Base-by-base conservation (phyloP, 2,329 filamentous ascomycete genomes). In the Xylariaceae sp. region DNA sequence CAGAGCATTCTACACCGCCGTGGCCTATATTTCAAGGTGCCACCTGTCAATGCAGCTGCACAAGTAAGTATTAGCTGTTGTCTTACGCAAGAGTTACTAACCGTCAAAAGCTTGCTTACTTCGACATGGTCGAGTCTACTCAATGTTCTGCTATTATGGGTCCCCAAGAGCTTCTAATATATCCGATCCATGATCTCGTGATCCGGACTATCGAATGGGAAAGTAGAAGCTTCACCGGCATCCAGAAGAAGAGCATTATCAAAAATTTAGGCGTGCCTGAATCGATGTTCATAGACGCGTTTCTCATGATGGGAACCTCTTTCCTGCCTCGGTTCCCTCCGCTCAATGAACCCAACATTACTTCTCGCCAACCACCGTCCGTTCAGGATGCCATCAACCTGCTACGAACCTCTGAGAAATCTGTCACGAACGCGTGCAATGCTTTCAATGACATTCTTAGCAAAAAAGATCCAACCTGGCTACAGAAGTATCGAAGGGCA, bases 31-130 rank as follows among this genome's bases (percentile, higher is more conserved):
- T 95, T 91, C 66, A 76, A 89, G 45, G 87, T 95, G 42, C 87
- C 92, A 12, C 92, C 92, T 1, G 95, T 90, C 75, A 91, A 87
- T 70, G 90, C 92, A 36, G 86, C 87, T 64, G 89, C 89, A 54
- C 90, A 95, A 83, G 89, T 92, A 72, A 67, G 76, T 69, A 47
- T 45, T 22, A 21, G 15, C 19, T 44, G 22, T 32, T 40, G 21
- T 46, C 26, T 12, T 16, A 49, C 39, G 41, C 49, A 30, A 45
- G 32, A 49, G 55, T 53, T 67, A 65, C 53, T 59, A 26, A 39
- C 55, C 68, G 64, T 58, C 40, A 34, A 43, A 63, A 91, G 85
- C 81, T 96, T 58, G 87, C 89, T 43, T 90, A 92, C 67, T 83
- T 95, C 54, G 84, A 88, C 58, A 81, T 83, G 68, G 72, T 78